A percentile compares a stretch with the other conserved stretches of the same genome.
Conservation (phyloP, 169 alveolate genomes). For the Blepharisma undulans region DNA sequence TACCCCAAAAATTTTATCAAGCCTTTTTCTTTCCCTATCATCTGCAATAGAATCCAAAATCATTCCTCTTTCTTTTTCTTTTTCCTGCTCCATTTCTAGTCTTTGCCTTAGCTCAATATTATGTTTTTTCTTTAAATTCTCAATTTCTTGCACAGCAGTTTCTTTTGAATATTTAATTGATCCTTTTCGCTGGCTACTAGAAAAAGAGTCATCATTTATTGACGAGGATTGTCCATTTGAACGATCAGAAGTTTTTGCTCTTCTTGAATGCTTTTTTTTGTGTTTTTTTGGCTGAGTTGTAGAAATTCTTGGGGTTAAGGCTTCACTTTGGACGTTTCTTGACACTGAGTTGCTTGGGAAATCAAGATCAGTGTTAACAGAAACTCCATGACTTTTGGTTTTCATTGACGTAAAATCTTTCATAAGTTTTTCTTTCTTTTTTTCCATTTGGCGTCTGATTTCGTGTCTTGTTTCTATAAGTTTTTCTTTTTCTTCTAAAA, state of each 20-base stretch:
- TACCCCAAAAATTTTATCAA: constrained; percentile 52
- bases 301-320: background rate
- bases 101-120: background rate
- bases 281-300: background rate
- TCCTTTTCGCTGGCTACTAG: background rate
- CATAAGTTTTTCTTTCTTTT: constrained; percentile 44
- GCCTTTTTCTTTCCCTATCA: constrained; percentile 44
- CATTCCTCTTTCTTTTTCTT: constrained; percentile 51
- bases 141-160: background rate
- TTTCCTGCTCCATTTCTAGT: constrained; percentile 42
- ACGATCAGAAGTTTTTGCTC: background rate
- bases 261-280: background rate
- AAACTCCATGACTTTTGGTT: background rate
- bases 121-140: background rate
- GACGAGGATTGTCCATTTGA: background rate
- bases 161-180: background rate
- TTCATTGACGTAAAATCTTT: background rate
- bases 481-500: constrained; percentile 51
- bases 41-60: constrained; percentile 17
- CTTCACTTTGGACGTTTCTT: background rate
- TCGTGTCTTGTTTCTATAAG: constrained; percentile 49
- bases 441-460: constrained; percentile 64
- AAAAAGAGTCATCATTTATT: background rate
- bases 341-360: background rate
- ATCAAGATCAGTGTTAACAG: background rate